Base-by-base conservation (phyloP, 192 early-diverging fungal species). In the Gorgonomyces haynaldii region DNA sequence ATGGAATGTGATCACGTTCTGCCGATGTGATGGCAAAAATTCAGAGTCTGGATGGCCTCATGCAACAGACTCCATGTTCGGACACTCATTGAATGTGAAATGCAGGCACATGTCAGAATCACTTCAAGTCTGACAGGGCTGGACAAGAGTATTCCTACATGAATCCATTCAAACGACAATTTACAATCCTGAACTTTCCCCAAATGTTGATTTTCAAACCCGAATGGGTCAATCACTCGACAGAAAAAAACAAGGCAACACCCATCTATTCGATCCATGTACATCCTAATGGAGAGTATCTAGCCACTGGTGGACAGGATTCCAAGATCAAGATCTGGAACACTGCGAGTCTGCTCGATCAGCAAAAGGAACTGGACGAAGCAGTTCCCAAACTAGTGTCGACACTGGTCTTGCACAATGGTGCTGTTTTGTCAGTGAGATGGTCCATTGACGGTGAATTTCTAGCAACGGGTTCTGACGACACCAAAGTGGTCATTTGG, bases 401-500 rank as follows among this genome's bases (percentile, higher is more conserved):
- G 28, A 89, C 91, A 1, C 66, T 97, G 62, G 65, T 79, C 0
- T 53, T 80, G 15, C 92, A 96, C 68, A 84, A 78, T 50, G 92
- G 86, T 13, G 72, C 89, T 2, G 87, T 94, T 2, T 62, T 96
- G 27, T 93, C 88, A 45, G 83, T 89, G 7, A 69, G 86, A 31
- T 98, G 87, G 81, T 82, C 84, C 15, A 60, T 50, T 26, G 61
- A 70, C 23, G 87, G 85, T 0, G 67, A 58, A 37, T 83, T 84
- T 42, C 56, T 98, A 34, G 94, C 94, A 7, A 82, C 83, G 1
- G 87, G 91, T 17, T 85, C 90, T 0, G 94, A 98, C 58, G 94
- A 98, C 54, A 81, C 74, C 61, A 78, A 81, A n/a, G 78, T 98
- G 34, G 73, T 94, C 40, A 81, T 98, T 10, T 98, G 89, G 89